Percentiles rank a stretch among this genome's conserved stretches.
phyloP scores from a whole-genome alignment of 1,139 yeast genomes.

The Hansenula sp. region DNA sequence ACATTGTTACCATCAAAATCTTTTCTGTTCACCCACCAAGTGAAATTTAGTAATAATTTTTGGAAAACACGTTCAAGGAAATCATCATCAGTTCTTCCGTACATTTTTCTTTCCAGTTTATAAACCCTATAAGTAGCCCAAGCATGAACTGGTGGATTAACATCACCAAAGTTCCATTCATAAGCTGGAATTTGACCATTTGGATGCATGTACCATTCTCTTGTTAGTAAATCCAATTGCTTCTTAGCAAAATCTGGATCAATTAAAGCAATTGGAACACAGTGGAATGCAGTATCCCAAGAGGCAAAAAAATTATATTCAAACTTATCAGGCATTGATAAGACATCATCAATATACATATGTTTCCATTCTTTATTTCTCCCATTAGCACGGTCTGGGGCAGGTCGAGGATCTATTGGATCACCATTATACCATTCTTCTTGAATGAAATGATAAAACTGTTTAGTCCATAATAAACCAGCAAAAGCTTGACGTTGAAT shows the following conservation, averaged over 20 bases:
- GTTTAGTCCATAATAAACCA: slow-evolving; percentile 93
- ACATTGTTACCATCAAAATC: slow-evolving; percentile 87
- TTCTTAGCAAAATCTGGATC: slow-evolving; percentile 93
- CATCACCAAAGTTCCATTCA: slow-evolving; percentile 96
- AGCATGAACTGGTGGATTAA: slow-evolving; percentile 97
- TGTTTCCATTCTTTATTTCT: slow-evolving; percentile 90
- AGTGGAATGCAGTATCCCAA: slow-evolving; percentile 97
- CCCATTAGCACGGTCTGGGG: slow-evolving; percentile 75
- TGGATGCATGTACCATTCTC: slow-evolving; percentile 99
- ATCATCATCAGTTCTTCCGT: slow-evolving; percentile 76
- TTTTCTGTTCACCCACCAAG: slow-evolving; percentile 98
- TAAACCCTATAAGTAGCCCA: slow-evolving; percentile 93
- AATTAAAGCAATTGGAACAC: slow-evolving; percentile 90
- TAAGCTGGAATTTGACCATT: slow-evolving; percentile 98
- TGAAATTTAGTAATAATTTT: slow-evolving; percentile 81
- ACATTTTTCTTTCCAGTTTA: slow-evolving; percentile 85
- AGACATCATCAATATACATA: slow-evolving; percentile 81
- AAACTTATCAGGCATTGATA: slow-evolving; percentile 95
- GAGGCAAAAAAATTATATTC: slow-evolving; percentile 97
- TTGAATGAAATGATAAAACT: slow-evolving; percentile 85
- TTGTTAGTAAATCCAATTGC: slow-evolving; percentile 79
- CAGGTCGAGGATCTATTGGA: slow-evolving; percentile 73
- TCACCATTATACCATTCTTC: slow-evolving; percentile 90
- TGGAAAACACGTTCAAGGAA: slow-evolving; percentile 92
- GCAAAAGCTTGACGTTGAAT: slow-evolving; percentile 95